Conservation (phyloP, 352 stramenopile genomes). For the Pythium myriotylum region DNA sequence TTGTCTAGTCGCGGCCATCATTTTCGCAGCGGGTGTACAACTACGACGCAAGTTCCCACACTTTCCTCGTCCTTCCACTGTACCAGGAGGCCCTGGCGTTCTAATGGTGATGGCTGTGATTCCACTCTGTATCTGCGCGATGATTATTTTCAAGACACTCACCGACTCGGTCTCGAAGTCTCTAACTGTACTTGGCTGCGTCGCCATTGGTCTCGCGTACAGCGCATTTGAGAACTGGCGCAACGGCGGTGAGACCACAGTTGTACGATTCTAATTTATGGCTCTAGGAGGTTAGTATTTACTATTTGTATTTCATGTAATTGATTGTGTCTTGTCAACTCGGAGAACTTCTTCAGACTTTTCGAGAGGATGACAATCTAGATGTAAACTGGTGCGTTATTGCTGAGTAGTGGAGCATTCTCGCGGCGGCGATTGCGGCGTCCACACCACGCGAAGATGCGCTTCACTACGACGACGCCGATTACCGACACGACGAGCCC, state of each 20-base stretch:
- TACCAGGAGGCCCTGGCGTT: constrained; percentile 28
- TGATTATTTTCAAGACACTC: constrained; percentile 4
- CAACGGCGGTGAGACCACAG: neutral
- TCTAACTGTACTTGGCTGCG: constrained; percentile 7
- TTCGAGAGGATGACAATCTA: neutral
- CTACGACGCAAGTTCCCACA: constrained; percentile 59
- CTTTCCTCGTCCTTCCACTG: constrained; percentile 43
- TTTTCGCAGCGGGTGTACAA: constrained; percentile 86
- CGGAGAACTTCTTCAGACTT: too few species aligned
- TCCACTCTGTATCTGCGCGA: constrained; percentile 8
- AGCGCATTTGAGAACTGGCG: constrained; percentile 8
- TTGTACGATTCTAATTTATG: constrained; percentile 8
- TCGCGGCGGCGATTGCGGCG: neutral
- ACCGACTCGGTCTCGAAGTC: constrained; percentile 1
- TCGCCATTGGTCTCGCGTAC: constrained; percentile 7
- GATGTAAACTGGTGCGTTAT: constrained; percentile 7
- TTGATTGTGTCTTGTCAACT: neutral
- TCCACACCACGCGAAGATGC: too few species aligned
- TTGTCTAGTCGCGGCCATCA: constrained; percentile 66
- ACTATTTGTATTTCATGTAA: neutral
- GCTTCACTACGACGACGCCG: neutral
- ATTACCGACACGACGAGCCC: constrained; percentile 1
- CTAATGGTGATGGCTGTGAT: constrained; percentile 22
- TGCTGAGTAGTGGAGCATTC: constrained; percentile 5
- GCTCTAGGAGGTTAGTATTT: neutral